Percentiles rank a stretch among this genome's conserved stretches.
Evolutionary conservation across 192 early-diverging fungal genomes (phyloP).

Genomic region (Mortierella hygrophila): DNA sequence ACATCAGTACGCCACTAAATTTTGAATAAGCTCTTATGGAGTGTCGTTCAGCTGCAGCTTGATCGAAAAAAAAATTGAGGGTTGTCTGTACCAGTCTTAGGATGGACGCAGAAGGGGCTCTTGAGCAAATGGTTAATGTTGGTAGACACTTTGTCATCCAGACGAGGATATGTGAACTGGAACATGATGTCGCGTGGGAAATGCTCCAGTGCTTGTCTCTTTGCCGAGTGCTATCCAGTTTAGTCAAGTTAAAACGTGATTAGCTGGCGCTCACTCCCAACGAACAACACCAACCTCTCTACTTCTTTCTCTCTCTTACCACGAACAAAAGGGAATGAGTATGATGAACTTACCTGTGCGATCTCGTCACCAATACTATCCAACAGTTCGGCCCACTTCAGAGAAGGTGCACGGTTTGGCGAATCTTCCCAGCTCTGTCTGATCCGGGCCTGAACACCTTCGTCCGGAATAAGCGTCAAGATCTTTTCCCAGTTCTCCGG

Average conservation of each 20-base stretch:
- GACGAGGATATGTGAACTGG: conserved; percentile 92
- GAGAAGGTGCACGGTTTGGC: conserved; percentile 29
- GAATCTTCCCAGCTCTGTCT: conserved; percentile 57
- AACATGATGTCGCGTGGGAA: conserved; percentile 84
- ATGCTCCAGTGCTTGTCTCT: conserved; percentile 51
- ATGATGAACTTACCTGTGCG: conserved; percentile 6
- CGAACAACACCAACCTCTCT: not conserved
- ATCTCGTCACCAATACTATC: conserved; percentile 27
- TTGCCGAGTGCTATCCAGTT: conserved; percentile 41
- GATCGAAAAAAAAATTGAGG: not conserved
- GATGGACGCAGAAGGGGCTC: conserved; percentile 97
- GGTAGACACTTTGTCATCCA: conserved; percentile 93
- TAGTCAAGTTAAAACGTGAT: not conserved
- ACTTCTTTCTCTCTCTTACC: too few relatives aligned
- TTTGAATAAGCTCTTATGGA: not conserved
- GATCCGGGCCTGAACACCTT: conserved; percentile 58
- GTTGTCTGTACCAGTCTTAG: conserved; percentile 81
- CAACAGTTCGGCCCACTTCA: conserved; percentile 64
- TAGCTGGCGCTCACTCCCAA: not conserved
- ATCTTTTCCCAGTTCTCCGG: conserved; percentile 81
- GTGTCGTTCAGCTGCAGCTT: not conserved
- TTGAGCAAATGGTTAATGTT: conserved; percentile 96
- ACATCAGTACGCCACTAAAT: not conserved
- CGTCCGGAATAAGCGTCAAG: conserved; percentile 82
- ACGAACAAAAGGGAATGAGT: not conserved